A percentile compares a stretch with the other conserved stretches of the same genome.
These are phyloP conservation scores for Wickerhamiella brachini DNA, from an alignment of 805 yeast genomes.

Conservation along the genomic window DNA sequence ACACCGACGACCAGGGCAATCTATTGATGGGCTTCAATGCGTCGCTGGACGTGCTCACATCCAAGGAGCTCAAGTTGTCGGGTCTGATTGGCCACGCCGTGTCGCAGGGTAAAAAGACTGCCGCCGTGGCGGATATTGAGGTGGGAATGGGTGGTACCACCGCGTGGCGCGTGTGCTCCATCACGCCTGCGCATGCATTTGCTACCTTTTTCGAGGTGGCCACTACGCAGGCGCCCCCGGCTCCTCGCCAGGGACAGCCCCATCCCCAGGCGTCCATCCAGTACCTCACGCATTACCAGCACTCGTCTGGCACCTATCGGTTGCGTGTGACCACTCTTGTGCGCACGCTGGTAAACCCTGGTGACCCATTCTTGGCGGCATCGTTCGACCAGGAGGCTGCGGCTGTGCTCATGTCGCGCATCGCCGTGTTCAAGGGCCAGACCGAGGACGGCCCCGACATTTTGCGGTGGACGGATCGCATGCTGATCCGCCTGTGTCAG, in stretches of 20 bases:
- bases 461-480: constrained; percentile 87
- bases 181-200: constrained; percentile 79
- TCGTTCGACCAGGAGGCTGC: constrained; percentile 99
- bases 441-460: constrained; percentile 88
- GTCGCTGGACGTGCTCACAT: constrained; percentile 71
- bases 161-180: constrained; percentile 71
- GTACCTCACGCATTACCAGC: constrained; percentile 85
- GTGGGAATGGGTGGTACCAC: constrained; percentile 90
- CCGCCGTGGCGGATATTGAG: constrained; percentile 76
- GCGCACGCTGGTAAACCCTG: constrained; percentile 38
- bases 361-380: constrained; percentile 38
- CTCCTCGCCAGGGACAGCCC: constrained; percentile 16
- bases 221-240: constrained; percentile 20
- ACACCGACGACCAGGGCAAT: constrained; percentile 76
- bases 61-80: constrained; percentile 73
- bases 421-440: constrained; percentile 71
- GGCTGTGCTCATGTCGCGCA: constrained; percentile 81
- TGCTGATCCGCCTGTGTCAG: constrained; percentile 78
- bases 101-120: constrained; percentile 44
- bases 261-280: constrained; percentile 36
- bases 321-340: constrained; percentile 80
- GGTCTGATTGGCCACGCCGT: constrained; percentile 93
- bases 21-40: constrained; percentile 87
- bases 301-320: constrained; percentile 82
- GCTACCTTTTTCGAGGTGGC: constrained; percentile 80